Evolutionary conservation across 129 eudicot species (phyloP).

Genomic region (Erigeron canadensis): DNA sequence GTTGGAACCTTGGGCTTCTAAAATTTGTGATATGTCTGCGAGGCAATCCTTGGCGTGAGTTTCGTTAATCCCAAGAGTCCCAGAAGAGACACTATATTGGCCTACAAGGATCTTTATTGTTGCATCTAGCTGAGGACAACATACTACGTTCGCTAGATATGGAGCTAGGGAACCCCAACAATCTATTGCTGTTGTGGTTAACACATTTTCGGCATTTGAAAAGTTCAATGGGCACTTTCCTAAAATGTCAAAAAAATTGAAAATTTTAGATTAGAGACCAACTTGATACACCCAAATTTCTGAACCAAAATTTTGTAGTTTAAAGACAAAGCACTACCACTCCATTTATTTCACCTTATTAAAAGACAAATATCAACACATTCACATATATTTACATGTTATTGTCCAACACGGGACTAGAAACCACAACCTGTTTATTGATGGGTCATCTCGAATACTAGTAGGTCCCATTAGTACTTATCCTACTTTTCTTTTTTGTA

Average conservation of each 20-base stretch:
- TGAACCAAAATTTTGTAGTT: no score
- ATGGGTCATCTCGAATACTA: no score
- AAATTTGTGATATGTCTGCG: constrained; percentile 45
- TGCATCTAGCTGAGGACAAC: constrained; percentile 76
- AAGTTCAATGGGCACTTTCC: constrained; percentile 61
- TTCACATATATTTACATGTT: no score
- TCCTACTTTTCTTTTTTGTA: no score
- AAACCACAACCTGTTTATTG: no score
- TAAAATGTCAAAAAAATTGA: constrained; percentile 19
- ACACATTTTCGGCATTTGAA: constrained; percentile 35
- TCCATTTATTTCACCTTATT: no score
- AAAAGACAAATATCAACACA: no score
- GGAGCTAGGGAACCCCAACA: constrained; percentile 68
- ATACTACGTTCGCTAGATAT: constrained; percentile 58
- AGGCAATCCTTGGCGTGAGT: constrained; percentile 53
- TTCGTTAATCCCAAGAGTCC: constrained; percentile 32
- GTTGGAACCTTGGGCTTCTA: constrained; percentile 55
- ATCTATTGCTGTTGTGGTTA: constrained; percentile 56
- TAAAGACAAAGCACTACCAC: no score
- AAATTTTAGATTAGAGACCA: not conserved
- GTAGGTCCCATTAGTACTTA: no score
- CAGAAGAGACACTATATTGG: constrained; percentile 37
- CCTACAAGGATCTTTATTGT: constrained; percentile 48
- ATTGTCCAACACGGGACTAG: no score
- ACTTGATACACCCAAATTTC: no score